These are phyloP conservation scores for Cladophialophora yegresii DNA, from an alignment of 2,329 filamentous ascomycete genomes.

Conservation along the genomic window DNA sequence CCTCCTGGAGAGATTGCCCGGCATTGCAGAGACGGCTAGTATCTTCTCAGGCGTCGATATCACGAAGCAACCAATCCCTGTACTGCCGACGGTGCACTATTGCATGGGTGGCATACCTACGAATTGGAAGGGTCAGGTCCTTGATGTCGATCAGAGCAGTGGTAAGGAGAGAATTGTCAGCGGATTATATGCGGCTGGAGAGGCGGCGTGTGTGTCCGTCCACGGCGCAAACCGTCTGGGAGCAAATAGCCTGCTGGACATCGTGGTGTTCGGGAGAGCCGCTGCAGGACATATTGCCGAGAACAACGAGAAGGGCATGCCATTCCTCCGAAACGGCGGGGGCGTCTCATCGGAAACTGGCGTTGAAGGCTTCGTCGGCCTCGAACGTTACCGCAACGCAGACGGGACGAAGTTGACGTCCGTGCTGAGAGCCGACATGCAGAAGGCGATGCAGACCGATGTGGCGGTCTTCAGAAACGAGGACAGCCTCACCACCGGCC, in stretches of 20 bases:
- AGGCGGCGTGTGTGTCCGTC: conserved; percentile 95
- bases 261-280: conserved; percentile 96
- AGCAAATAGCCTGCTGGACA: conserved; percentile 95
- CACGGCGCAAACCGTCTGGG: conserved; percentile 97
- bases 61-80: conserved; percentile 93
- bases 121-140: conserved; percentile 93
- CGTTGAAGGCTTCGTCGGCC: conserved; percentile 63
- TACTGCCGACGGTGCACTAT: conserved; percentile 96
- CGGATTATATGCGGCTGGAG: conserved; percentile 92
- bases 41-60: conserved; percentile 98
- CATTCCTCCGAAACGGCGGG: conserved; percentile 65
- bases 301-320: conserved; percentile 75
- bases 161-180: conserved; percentile 92
- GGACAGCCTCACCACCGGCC: conserved; percentile 81
- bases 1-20: conserved; percentile 91
- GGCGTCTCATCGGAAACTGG: conserved; percentile 79
- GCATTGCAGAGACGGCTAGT: conserved; percentile 96
- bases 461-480: conserved; percentile 87
- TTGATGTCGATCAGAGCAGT: conserved; percentile 75
- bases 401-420: conserved; percentile 76
- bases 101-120: conserved; percentile 99
- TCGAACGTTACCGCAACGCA: conserved; percentile 77
- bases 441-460: conserved; percentile 92
- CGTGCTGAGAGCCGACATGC: conserved; percentile 81
- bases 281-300: conserved; percentile 96